Evolutionary conservation across 345 rosid species (phyloP), one percentile per base, ranked within the genome.

Genomic region (Excoecaria cochinchinensis): DNA sequence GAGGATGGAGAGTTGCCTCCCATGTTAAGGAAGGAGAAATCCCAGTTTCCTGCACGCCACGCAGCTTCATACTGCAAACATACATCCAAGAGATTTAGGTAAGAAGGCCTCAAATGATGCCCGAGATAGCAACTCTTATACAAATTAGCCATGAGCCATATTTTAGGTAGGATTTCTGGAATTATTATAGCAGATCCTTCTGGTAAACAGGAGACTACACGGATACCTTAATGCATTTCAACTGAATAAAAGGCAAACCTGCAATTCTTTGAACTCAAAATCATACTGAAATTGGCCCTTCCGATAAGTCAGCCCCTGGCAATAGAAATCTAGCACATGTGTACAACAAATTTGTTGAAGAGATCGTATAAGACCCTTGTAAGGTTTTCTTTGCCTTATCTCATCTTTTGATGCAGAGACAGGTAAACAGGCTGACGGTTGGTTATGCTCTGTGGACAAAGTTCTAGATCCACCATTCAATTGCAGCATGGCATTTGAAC

Each of bases 41-140:
- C 99, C 97, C 99, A 95, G 70, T 95, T 92, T 72, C 95, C 97
- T 40, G 95, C 88, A 79, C 89, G 97, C 97, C 99, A 95, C 73
- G 99, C 97, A 85, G 99, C 97, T 81, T 95, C 97, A 68, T 89
- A 92, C 99, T 95, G 88, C 87, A 86, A 74, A 82, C 62, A 57
- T n/a, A 40, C 19, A 55, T 39, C 36, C 39, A 79, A 1, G 4
- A 62, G 47, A 31, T 58, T 69, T 56, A 44, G 16, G 31, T 44
- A 73, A 70, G 9, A 69, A 61, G 48, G 14, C 22, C 39, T 40
- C 31, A 57, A 68, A 73, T 61, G 72, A 65, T 44, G 36, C 51
- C 17, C 61, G 44, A 8, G 22, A 56, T 13, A 67, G 3, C 36
- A 8, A 51, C 40, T 55, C n/a, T 46, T 17, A 11, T 7, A 46